Evolutionary conservation across 305 asterid species (phyloP).

Genomic region (Solanum aculeatissimum): DNA sequence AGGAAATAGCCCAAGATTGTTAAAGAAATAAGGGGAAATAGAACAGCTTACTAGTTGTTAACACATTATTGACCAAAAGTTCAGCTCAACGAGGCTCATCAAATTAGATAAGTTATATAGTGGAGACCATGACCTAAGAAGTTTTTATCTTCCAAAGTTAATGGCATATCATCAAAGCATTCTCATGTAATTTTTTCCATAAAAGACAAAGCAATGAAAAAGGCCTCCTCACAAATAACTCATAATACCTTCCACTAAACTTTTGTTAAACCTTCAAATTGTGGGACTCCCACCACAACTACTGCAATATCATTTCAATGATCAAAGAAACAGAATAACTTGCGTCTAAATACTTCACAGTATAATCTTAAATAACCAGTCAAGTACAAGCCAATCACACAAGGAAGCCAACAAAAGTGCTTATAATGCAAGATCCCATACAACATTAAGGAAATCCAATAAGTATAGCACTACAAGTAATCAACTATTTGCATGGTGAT

Average conservation of each 20-base stretch:
- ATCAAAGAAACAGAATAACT: background rate
- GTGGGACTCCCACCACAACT: background rate
- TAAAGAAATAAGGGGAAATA: background rate
- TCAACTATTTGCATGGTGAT: background rate
- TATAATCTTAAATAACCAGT: background rate
- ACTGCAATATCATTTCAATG: background rate
- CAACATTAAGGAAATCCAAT: background rate
- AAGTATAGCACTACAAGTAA: background rate
- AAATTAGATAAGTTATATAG: background rate
- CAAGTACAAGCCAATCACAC: background rate
- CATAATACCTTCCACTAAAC: background rate
- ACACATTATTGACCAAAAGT: background rate
- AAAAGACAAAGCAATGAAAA: background rate
- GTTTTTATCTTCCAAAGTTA: background rate
- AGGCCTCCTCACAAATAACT: background rate
- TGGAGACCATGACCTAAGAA: background rate
- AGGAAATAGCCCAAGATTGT: background rate
- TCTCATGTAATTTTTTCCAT: background rate
- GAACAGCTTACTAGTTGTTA: background rate
- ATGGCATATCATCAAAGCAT: background rate
- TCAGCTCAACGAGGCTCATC: background rate
- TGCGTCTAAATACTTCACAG: background rate
- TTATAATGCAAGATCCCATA: background rate
- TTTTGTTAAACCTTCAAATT: background rate
- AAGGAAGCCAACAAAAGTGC: background rate